These are phyloP conservation scores for Poronia punctata DNA, from an alignment of 495 filamentous ascomycete genomes.

Conservation along the genomic window DNA sequence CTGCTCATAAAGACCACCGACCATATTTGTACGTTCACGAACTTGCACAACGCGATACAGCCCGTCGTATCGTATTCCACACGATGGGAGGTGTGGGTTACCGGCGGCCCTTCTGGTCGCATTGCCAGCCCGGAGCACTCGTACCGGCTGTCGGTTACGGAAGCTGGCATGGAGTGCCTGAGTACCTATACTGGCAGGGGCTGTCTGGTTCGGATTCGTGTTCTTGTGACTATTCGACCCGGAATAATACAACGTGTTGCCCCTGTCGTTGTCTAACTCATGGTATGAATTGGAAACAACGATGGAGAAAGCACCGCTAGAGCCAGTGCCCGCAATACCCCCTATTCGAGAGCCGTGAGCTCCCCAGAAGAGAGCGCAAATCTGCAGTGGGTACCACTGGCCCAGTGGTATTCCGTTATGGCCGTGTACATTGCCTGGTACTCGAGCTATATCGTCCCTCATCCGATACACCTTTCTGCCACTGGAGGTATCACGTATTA, in stretches of 20 bases:
- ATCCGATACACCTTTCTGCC: conserved; percentile 17
- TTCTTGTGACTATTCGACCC: conserved; percentile 32
- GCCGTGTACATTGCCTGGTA: conserved; percentile 33
- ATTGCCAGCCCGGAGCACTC: conserved; percentile 38
- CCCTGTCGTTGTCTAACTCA: conserved; percentile 37
- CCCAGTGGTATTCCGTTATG: conserved; percentile 39
- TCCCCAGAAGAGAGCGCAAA: conserved; percentile 41
- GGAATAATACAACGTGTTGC: conserved; percentile 40
- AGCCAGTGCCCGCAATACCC: conserved; percentile 38
- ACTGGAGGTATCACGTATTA: conserved; percentile 12
- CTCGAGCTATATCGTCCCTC: conserved; percentile 15
- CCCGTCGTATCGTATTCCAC: conserved; percentile 48
- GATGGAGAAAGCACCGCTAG: conserved; percentile 39
- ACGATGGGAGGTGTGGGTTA: conserved; percentile 24
- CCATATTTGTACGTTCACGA: conserved; percentile 3
- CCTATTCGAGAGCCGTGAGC: conserved; percentile 39
- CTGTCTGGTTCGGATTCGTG: conserved; percentile 10
- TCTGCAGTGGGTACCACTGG: conserved; percentile 46
- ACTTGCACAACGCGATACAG: conserved; percentile 36
- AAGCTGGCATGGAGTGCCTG: conserved; percentile 29
- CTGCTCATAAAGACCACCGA: conserved; percentile 30
- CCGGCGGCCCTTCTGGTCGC: neutral
- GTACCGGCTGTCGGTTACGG: conserved; percentile 24
- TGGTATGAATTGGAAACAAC: conserved; percentile 35
- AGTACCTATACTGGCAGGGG: conserved; percentile 22